These are phyloP conservation scores for Suillus subaureus DNA, from an alignment of 768 basidiomycete genomes.

Conservation along the genomic window DNA sequence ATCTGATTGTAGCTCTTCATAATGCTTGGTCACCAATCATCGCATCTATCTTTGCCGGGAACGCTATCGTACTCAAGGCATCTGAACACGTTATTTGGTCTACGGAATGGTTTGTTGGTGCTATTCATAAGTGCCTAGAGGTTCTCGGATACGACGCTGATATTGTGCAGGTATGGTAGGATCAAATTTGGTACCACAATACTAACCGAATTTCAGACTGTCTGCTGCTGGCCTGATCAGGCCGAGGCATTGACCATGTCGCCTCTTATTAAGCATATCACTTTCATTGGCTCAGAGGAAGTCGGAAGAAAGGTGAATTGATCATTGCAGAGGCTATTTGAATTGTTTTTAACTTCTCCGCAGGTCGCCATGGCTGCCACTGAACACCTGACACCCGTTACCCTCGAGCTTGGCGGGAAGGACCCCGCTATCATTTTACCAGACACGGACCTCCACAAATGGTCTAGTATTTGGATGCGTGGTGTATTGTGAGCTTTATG, in stretches of 20 bases:
- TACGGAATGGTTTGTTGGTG: slow-evolving; percentile 78
- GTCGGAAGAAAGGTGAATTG: slow-evolving; percentile 68
- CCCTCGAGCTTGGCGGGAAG: slow-evolving; percentile 93
- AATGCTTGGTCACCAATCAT: slow-evolving; percentile 94
- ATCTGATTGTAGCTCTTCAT: slow-evolving; percentile 68
- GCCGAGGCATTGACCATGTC: slow-evolving; percentile 82
- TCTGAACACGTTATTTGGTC: slow-evolving; percentile 95
- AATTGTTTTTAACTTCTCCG: slow-evolving; percentile 11
- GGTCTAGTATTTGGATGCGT: slow-evolving; percentile 83
- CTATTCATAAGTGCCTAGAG: slow-evolving; percentile 73
- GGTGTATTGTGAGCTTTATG: slow-evolving; percentile 77
- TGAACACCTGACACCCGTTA: slow-evolving; percentile 86
- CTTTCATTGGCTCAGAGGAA: slow-evolving; percentile 85
- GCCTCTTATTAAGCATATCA: slow-evolving; percentile 87
- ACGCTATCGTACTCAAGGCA: slow-evolving; percentile 88
- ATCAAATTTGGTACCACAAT: background rate
- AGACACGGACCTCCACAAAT: slow-evolving; percentile 78
- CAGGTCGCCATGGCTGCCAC: slow-evolving; percentile 86
- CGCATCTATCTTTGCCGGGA: slow-evolving; percentile 88
- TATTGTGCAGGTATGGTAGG: slow-evolving; percentile 70
- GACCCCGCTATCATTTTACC: slow-evolving; percentile 92
- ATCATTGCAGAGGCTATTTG: slow-evolving; percentile 19
- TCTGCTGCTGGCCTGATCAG: slow-evolving; percentile 87
- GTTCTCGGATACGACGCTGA: slow-evolving; percentile 86
- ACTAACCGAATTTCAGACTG: slow-evolving; percentile 47